A percentile compares a stretch with the other conserved stretches of the same genome.
Conservation (phyloP, 2,329 filamentous ascomycete species). For the Aspergillus ruber region DNA sequence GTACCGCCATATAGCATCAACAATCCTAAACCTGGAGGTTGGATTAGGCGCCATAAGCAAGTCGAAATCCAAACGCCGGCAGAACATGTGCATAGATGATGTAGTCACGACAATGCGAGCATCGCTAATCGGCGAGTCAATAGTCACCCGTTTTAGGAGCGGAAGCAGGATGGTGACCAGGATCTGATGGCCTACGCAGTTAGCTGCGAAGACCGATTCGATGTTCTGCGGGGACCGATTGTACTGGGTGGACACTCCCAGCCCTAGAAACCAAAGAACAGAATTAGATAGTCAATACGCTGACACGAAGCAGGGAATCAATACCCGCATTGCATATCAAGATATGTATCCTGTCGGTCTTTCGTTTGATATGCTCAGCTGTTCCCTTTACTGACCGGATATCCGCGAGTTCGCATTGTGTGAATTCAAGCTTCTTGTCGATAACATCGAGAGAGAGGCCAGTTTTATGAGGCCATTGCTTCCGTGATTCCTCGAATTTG, state of each 20-base stretch:
- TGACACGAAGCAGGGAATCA: neutral
- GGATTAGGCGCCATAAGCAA: constrained; percentile 15
- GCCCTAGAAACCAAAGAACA: constrained; percentile 4
- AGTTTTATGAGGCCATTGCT: constrained; percentile 15
- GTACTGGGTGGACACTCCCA: constrained; percentile 15
- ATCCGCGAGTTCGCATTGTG: constrained; percentile 26
- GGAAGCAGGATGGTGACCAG: constrained; percentile 45
- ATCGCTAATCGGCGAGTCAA: constrained; percentile 21
- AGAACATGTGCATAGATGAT: constrained; percentile 23
- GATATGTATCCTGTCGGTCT: constrained; percentile 23
- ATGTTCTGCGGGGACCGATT: constrained; percentile 32
- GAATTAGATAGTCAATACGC: neutral
- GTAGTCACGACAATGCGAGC: constrained; percentile 42
- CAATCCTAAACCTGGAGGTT: constrained; percentile 13
- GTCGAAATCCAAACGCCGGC: constrained; percentile 19
- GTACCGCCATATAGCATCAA: constrained; percentile 26
- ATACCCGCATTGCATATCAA: constrained; percentile 28
- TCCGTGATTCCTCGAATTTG: constrained; percentile 17
- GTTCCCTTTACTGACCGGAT: constrained; percentile 16
- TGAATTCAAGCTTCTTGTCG: constrained; percentile 15
- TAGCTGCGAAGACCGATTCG: constrained; percentile 46
- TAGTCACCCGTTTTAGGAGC: constrained; percentile 13
- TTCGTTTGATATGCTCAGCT: constrained; percentile 14
- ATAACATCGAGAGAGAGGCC: constrained; percentile 14
- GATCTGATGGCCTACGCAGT: constrained; percentile 47